Percentiles rank a stretch among this genome's conserved stretches.
Evolutionary conservation across 1,284 basidiomycete genomes (phyloP).

Genomic region (Microbotryum lychnidis-dioicae): DNA sequence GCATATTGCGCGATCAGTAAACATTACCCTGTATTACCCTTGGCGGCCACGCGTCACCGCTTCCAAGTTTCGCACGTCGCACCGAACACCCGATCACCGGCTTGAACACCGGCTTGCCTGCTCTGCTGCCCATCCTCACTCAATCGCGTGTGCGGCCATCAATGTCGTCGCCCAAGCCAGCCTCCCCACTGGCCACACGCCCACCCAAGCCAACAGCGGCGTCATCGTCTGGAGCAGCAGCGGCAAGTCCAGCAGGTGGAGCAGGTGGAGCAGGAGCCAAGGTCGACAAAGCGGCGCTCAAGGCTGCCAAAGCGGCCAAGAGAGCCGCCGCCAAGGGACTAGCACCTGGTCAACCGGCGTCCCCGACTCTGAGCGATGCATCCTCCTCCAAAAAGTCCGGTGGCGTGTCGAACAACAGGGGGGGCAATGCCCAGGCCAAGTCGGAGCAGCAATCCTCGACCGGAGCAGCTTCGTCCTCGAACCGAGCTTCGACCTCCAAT

Average conservation of each 20-base stretch:
- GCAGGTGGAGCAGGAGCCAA: neutral
- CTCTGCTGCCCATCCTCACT: neutral
- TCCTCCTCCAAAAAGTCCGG: too few relatives aligned
- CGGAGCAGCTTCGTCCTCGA: neutral
- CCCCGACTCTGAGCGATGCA: neutral
- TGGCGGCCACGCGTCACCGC: too few relatives aligned
- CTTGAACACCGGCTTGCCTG: neutral
- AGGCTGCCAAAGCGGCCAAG: conserved; percentile 1
- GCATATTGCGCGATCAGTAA: too few relatives aligned
- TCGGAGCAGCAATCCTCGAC: neutral
- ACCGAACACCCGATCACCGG: neutral
- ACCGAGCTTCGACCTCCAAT: neutral
- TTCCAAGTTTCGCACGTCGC: neutral
- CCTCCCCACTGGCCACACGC: too few relatives aligned
- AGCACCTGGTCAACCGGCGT: neutral
- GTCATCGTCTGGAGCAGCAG: neutral
- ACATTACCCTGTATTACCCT: too few relatives aligned
- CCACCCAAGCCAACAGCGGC: neutral
- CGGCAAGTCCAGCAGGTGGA: neutral
- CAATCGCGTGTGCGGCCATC: too few relatives aligned
- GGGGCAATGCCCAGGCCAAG: neutral
- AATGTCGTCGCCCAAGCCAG: too few relatives aligned
- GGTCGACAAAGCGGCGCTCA: conserved; percentile 4
- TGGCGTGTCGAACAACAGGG: too few relatives aligned
- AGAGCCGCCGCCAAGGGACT: conserved; percentile 2